A percentile compares a stretch with the other conserved stretches of the same genome.
Evolutionary conservation across 129 eudicot species (phyloP).

Genomic region (Pulicaria dysenterica): DNA sequence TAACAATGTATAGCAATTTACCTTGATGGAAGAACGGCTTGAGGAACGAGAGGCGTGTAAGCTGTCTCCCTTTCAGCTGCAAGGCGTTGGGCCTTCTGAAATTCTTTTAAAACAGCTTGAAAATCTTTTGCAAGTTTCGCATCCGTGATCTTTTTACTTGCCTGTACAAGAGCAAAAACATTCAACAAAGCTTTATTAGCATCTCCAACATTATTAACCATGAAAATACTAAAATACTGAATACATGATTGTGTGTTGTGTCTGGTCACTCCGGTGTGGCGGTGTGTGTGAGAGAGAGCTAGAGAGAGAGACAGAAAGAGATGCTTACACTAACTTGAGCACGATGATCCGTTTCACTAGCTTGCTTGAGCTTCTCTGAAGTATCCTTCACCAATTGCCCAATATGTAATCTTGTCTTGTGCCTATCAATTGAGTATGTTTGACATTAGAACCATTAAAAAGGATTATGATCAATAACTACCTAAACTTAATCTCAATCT

Average conservation of each 20-base stretch:
- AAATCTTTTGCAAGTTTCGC: constrained; percentile 98
- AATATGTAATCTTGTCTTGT: constrained; percentile 83
- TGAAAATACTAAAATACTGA: not conserved
- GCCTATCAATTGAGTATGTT: constrained; percentile 42
- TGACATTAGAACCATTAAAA: no score
- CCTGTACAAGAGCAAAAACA: constrained; percentile 43
- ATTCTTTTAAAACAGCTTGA: constrained; percentile 86
- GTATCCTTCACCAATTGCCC: constrained; percentile 91
- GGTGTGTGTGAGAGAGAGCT: not conserved
- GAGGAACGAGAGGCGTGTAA: constrained; percentile 77
- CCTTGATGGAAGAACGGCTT: constrained; percentile 84
- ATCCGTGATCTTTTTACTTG: constrained; percentile 85
- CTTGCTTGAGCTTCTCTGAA: constrained; percentile 92
- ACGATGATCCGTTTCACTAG: constrained; percentile 81
- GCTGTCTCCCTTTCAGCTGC: constrained; percentile 97
- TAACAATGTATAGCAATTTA: constrained; percentile 19
- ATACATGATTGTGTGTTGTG: not conserved
- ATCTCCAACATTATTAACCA: constrained; percentile 4
- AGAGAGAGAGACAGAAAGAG: not conserved
- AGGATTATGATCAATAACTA: not conserved
- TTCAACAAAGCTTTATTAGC: constrained; percentile 3
- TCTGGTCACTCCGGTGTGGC: no score
- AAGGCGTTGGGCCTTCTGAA: constrained; percentile 94
- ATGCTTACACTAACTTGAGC: constrained; percentile 75
- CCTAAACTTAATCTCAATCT: constrained; percentile 11